Evolutionary conservation across 176 grass and related monocot genomes (phyloP), one percentile per base, ranked within the genome.

Genomic region (Elaeis guineensis): DNA sequence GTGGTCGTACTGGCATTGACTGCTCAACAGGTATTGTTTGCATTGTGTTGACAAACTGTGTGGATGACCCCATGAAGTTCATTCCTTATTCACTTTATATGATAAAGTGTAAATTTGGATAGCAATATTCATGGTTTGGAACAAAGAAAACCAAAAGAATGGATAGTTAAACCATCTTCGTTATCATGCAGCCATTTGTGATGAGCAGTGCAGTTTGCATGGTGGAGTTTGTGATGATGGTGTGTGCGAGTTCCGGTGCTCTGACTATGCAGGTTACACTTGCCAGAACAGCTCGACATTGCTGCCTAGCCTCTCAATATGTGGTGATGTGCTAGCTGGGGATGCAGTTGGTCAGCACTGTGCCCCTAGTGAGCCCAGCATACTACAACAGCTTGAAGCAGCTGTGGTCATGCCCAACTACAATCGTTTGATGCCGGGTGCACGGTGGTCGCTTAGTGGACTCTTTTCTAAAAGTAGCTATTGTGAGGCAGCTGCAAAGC

Each of bases 161-260:
- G 21, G 59, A 30, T 26, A 4, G 65, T 69, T 14, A 11, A 44
- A 44, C 35, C 35, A 44, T 44, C 35, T 14, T 74, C 55, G 29
- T 62, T 70, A 57, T 64, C 77, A 67, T 87, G 69, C 86, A 91
- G 94, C 82, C 54, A 79, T 92, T 64, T 98, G 94, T 58, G 88
- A 98, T 67, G 94, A 98, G 75, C 94, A 98, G 62, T 98, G 94
- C 73, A 98, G 94, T 86, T 81, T 89, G 85, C 94, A 98, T 55
- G 94, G 94, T 60, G 94, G 94, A 51, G 94, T 98, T 55, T 98
- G 94, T 50, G 94, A 98, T 60, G 86, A 98, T 65, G 94, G 94
- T 65, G 83, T 89, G 61, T 98, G 94, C 32, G 94, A 98, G 77
- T 98, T 98, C 52, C 87, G 94, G 6, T 98, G 94, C 67, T 98